Conservation (phyloP, 352 stramenopile species). For the Thalassiosira tumida region DNA sequence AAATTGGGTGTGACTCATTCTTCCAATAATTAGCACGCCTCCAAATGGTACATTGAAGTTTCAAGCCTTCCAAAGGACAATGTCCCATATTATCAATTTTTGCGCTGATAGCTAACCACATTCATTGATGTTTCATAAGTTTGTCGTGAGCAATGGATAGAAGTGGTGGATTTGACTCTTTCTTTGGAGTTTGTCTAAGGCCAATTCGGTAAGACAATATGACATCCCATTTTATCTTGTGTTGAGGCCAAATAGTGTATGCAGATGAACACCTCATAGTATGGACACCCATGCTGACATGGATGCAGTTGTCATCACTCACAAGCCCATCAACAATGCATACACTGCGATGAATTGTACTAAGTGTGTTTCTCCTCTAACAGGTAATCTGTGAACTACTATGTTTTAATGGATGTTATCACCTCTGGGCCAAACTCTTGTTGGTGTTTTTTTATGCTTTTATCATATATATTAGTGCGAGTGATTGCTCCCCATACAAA, state of each 20-base stretch:
- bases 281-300: slow-evolving; percentile 44
- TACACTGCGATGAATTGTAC: slow-evolving; percentile 43
- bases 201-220: slow-evolving; percentile 58
- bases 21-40: slow-evolving; percentile 62
- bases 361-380: slow-evolving; percentile 61
- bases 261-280: slow-evolving; percentile 66
- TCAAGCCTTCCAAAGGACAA: slow-evolving; percentile 57
- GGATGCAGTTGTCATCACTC: slow-evolving; percentile 63
- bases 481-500: slow-evolving; percentile 66
- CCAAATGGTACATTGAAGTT: slow-evolving; percentile 60
- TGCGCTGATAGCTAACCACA: slow-evolving; percentile 67
- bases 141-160: slow-evolving; percentile 62
- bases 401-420: slow-evolving; percentile 46
- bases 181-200: slow-evolving; percentile 60
- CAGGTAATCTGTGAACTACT: slow-evolving; percentile 59
- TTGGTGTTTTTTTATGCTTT: slow-evolving; percentile 62
- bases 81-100: slow-evolving; percentile 65
- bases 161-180: slow-evolving; percentile 49
- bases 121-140: slow-evolving; percentile 71
- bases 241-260: no score
- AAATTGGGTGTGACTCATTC: slow-evolving; percentile 70
- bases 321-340: slow-evolving; percentile 66
- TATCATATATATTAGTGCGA: slow-evolving; percentile 29
- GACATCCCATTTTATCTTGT: slow-evolving; percentile 51
- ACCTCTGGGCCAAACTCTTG: slow-evolving; percentile 22